Evolutionary conservation across 768 basidiomycete species (phyloP), one percentile per base, ranked within the genome.

Genomic region (Exsudoporus frostii): DNA sequence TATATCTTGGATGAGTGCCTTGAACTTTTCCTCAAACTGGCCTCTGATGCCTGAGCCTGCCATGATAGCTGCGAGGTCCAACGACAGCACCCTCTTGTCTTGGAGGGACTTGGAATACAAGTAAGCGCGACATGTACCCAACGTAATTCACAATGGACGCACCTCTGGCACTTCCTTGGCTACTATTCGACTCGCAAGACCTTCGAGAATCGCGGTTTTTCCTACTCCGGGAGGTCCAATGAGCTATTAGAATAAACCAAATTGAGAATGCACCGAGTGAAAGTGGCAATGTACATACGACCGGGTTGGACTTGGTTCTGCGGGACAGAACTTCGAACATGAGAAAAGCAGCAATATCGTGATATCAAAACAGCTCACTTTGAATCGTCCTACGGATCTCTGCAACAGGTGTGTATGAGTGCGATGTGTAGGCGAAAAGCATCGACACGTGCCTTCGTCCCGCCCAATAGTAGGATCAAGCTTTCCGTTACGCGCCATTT

Each of bases 21-120:
- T 94, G 79, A 95, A 94, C 60, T 92, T 92, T 68, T 92, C 91
- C 61, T 97, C 93, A 48, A 95, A 95, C 60, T 93, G 90, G 2
- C 93, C 93, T 38, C 93, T 84, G 48, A 96, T 88, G 0, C 92
- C 92, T 1, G 92, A 91, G 1, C 93, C 93, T 7, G 91, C 93
- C 73, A 95, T 80, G 22, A 96, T 82, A 1, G 85, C 82, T 0
- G 91, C 79, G 3, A 96, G 77, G 66, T 95, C 93, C 49, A 96
- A 80, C 0, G 93, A 84, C 0, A 96, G 79, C 0, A 97, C 89
- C n/a, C 88, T 82, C 66, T 94, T 96, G 62, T 87, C 73, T 55
- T 92, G 88, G 10, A 96, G 74, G 8, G 92, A 92, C 90, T 92
- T 7, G 49, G 19, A 27, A 37, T 40, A 44, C 37, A 48, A 32